Percentiles rank a stretch among this genome's conserved stretches.
Conservation (phyloP, 2,329 filamentous ascomycete species). For the Beauveria brongniartii region DNA sequence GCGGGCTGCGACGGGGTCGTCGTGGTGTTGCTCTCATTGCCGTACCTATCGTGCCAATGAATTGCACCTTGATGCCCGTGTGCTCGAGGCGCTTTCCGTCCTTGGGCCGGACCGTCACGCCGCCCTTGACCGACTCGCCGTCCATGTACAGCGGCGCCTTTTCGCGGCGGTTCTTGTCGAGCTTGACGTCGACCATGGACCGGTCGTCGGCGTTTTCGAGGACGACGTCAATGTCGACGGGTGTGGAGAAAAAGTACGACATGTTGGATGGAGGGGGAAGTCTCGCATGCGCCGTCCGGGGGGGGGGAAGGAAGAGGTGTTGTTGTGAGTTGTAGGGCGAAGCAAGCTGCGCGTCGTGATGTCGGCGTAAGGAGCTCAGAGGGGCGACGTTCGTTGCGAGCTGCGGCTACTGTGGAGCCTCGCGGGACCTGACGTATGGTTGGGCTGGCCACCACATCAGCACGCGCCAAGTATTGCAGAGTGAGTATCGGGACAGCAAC, state of each 20-base stretch:
- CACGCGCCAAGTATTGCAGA: not conserved
- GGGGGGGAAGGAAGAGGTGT: too few relatives aligned
- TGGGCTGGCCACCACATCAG: not conserved
- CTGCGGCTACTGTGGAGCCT: conserved; percentile 8
- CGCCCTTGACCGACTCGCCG: conserved; percentile 94
- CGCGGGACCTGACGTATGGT: conserved; percentile 9
- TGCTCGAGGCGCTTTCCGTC: conserved; percentile 97
- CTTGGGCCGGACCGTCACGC: conserved; percentile 90
- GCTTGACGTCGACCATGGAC: conserved; percentile 92
- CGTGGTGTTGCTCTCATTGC: conserved; percentile 4
- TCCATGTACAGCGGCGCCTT: conserved; percentile 97
- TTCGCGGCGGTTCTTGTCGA: conserved; percentile 95
- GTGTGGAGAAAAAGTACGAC: conserved; percentile 98
- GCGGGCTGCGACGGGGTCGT: conserved; percentile 1
- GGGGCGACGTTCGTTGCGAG: conserved; percentile 1
- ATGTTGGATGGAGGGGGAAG: conserved; percentile 37
- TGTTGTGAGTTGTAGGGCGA: not conserved
- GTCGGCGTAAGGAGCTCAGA: not conserved
- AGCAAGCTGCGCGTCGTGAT: not conserved
- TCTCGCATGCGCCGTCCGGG: not conserved
- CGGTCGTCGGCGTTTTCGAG: conserved; percentile 92
- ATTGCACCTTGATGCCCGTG: conserved; percentile 98
- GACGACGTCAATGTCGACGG: conserved; percentile 97
- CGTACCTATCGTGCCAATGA: conserved; percentile 94
- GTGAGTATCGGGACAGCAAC: not conserved